A percentile compares a stretch with the other conserved stretches of the same genome.
Conservation (phyloP, 768 basidiomycete species). For the Phlegmacium glaucopus region DNA sequence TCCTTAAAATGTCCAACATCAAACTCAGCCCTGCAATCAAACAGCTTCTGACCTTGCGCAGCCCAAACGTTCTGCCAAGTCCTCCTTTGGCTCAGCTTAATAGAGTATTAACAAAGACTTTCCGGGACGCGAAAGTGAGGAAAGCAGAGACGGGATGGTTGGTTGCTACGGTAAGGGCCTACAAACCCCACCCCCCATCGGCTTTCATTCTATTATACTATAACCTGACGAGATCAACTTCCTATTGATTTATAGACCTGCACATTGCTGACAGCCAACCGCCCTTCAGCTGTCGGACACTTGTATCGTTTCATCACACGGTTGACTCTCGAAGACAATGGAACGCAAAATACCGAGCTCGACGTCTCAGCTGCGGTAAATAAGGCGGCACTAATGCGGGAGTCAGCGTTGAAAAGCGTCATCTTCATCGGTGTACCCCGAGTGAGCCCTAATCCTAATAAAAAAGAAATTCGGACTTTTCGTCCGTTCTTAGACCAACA, state of each 20-base stretch:
- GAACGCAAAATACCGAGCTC: slow-evolving; percentile 35
- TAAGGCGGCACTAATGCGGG: slow-evolving; percentile 83
- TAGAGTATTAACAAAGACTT: slow-evolving; percentile 56
- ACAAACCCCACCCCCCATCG: neutral
- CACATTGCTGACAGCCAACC: slow-evolving; percentile 78
- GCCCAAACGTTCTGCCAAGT: slow-evolving; percentile 53
- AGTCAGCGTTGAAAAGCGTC: slow-evolving; percentile 84
- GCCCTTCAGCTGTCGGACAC: slow-evolving; percentile 74
- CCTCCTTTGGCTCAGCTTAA: slow-evolving; percentile 54
- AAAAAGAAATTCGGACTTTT: slow-evolving; percentile 1
- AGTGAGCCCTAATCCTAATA: slow-evolving; percentile 57
- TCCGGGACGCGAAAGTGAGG: slow-evolving; percentile 57
- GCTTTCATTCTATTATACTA: slow-evolving; percentile 5
- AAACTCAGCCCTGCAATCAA: slow-evolving; percentile 66
- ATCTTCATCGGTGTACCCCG: slow-evolving; percentile 88
- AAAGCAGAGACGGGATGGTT: slow-evolving; percentile 79
- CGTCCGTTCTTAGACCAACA: neutral
- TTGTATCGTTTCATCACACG: slow-evolving; percentile 78
- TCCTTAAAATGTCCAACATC: slow-evolving; percentile 18
- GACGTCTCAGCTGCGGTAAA: slow-evolving; percentile 56
- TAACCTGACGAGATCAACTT: slow-evolving; percentile 7
- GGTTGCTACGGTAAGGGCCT: slow-evolving; percentile 60
- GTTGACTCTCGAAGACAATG: slow-evolving; percentile 31
- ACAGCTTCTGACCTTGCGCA: slow-evolving; percentile 66
- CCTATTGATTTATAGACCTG: slow-evolving; percentile 64